Percentiles rank a stretch among this genome's conserved stretches.
Conservation (phyloP, 306 rosid species). For the Cicer arietinum region DNA sequence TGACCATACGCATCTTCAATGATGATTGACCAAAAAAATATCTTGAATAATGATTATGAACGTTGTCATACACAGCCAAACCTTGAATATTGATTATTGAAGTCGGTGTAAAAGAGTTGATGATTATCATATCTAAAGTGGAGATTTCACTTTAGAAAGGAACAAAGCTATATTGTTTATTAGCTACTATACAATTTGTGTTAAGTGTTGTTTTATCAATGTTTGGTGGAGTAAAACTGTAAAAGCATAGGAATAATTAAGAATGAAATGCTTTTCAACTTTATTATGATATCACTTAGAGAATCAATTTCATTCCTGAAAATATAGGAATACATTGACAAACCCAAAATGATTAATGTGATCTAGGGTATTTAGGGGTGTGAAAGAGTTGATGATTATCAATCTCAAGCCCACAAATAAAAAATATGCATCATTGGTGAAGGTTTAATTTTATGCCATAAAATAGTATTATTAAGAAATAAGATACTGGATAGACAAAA, state of each 20-base stretch:
- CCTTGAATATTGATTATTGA: background rate
- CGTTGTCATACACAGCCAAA: background rate
- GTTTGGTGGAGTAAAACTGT: background rate
- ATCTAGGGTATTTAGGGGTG: background rate
- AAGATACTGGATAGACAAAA: slow-evolving; percentile 19
- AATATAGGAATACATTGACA: background rate
- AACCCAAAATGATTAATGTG: background rate
- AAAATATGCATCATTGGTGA: background rate
- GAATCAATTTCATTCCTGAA: background rate
- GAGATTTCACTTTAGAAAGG: background rate
- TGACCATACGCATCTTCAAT: background rate
- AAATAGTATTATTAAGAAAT: too few relatives aligned
- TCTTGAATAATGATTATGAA: background rate
- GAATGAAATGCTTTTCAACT: background rate
- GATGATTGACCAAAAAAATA: background rate
- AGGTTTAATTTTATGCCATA: background rate
- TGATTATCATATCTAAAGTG: background rate
- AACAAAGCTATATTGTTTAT: background rate
- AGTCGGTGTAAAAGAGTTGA: slow-evolving; percentile 8
- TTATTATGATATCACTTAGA: background rate
- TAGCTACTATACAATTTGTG: background rate
- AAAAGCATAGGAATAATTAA: background rate
- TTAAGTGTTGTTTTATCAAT: background rate
- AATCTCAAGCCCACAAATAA: background rate
- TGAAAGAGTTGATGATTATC: too few relatives aligned